Conservation (phyloP, 352 stramenopile genomes). For the Globisporangium parvum region DNA sequence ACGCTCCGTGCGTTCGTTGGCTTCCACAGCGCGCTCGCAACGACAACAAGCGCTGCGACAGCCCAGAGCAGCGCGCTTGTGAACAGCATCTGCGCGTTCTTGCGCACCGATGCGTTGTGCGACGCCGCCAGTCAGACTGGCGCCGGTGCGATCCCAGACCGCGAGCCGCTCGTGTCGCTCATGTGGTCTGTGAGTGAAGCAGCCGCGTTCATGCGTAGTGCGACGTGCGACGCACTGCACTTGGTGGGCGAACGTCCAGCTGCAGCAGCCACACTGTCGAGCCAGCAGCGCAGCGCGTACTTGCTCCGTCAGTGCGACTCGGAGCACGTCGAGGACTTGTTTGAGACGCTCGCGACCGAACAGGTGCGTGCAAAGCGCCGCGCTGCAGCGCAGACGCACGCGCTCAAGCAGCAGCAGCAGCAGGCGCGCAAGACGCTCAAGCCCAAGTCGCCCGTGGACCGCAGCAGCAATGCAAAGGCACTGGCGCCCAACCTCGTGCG, state of each 20-base stretch:
- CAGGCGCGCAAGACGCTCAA: slow-evolving; percentile 16
- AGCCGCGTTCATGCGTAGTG: slow-evolving; percentile 59
- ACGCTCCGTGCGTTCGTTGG: slow-evolving; percentile 66
- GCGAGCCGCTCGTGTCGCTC: slow-evolving; percentile 44
- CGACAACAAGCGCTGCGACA: slow-evolving; percentile 19
- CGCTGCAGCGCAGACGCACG: too few species aligned
- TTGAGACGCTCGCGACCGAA: slow-evolving; percentile 40
- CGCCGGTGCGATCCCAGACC: slow-evolving; percentile 20
- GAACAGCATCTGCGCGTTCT: slow-evolving; percentile 25
- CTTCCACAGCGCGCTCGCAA: slow-evolving; percentile 55
- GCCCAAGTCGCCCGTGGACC: slow-evolving; percentile 14
- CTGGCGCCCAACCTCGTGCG: slow-evolving; percentile 34
- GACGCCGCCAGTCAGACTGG: not conserved
- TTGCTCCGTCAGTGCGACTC: slow-evolving; percentile 55
- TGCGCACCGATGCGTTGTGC: slow-evolving; percentile 11
- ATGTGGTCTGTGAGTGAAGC: slow-evolving; percentile 31
- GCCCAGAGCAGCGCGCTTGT: slow-evolving; percentile 25
- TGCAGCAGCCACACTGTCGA: slow-evolving; percentile 2
- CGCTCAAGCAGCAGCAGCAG: slow-evolving; percentile 13
- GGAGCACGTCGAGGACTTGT: slow-evolving; percentile 40
- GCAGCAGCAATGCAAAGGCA: too few species aligned
- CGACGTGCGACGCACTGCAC: slow-evolving; percentile 52
- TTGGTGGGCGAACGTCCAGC: slow-evolving; percentile 36
- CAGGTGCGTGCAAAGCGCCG: slow-evolving; percentile 15
- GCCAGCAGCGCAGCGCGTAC: slow-evolving; percentile 14